These are phyloP conservation scores for Ochetophila trinervis DNA, from an alignment of 306 rosid genomes.

Conservation along the genomic window DNA sequence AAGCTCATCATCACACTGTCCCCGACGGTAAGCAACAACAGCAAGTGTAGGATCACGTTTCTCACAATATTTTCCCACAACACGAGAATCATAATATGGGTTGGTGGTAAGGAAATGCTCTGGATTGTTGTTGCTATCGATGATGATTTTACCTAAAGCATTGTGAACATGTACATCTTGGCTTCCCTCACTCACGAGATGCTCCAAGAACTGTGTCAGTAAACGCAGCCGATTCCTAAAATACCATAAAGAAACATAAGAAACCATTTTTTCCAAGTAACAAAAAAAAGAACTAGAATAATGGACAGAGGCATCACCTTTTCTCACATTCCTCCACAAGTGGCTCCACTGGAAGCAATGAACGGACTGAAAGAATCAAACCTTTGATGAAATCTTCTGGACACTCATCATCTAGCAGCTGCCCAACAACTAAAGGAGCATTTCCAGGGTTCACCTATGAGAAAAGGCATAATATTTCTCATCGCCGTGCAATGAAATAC, in stretches of 20 bases:
- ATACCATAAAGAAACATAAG: constrained; percentile 22
- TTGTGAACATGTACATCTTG: constrained; percentile 98
- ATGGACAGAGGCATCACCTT: constrained; percentile 49
- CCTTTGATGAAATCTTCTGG: constrained; percentile 99
- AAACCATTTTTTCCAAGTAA: background rate
- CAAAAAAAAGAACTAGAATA: constrained; percentile 12
- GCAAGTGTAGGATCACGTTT: constrained; percentile 99
- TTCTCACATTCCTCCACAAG: constrained; percentile 98
- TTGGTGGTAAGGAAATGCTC: constrained; percentile 99
- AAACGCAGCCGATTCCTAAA: constrained; percentile 94
- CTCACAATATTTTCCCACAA: constrained; percentile 99
- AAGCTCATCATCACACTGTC: constrained; percentile 97
- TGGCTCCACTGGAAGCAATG: constrained; percentile 99
- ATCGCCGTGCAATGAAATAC: constrained; percentile 2
- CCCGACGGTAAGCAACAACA: constrained; percentile 94
- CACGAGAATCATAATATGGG: constrained; percentile 98
- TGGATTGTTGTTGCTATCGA: constrained; percentile 97
- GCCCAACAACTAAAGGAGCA: constrained; percentile 98
- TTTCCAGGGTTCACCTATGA: constrained; percentile 94
- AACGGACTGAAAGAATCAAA: constrained; percentile 93
- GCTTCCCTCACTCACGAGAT: constrained; percentile 99
- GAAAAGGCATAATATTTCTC: constrained; percentile 13
- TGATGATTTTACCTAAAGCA: constrained; percentile 96
- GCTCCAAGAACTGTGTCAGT: constrained; percentile 96
- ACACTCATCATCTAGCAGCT: constrained; percentile 96